phyloP scores from a whole-genome alignment of 257 asterid species.

The Nicotiana tomentosiformis region DNA sequence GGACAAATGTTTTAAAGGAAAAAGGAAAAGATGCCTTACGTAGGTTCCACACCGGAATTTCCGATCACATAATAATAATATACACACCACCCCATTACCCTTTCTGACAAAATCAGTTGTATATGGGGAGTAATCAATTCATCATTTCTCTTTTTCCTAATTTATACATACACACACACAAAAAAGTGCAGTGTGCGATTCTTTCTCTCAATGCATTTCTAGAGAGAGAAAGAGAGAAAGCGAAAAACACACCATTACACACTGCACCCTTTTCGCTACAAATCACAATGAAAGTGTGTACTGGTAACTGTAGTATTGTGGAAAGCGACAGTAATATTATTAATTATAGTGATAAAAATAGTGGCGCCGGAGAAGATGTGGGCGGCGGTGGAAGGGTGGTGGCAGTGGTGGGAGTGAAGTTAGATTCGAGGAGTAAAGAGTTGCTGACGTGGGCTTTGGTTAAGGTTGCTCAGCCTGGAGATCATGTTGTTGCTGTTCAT shows the following conservation, averaged over 20 bases:
- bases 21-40: background rate
- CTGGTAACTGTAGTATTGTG: background rate
- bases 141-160: background rate
- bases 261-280: background rate
- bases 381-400: slow-evolving; percentile 31
- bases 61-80: background rate
- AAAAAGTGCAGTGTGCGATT: background rate
- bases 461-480: slow-evolving; percentile 76
- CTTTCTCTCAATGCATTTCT: background rate
- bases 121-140: background rate
- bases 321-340: background rate
- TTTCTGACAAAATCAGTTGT: slow-evolving; percentile 5
- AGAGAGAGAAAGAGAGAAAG: background rate
- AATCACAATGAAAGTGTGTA: slow-evolving; percentile 6
- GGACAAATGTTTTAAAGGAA: too few relatives aligned
- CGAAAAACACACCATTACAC: background rate
- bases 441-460: slow-evolving; percentile 83
- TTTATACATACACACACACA: background rate
- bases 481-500: slow-evolving; percentile 79
- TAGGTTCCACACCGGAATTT: background rate
- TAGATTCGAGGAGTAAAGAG: slow-evolving; percentile 70
- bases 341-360: background rate
- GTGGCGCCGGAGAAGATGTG: slow-evolving; percentile 17
- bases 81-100: too few relatives aligned
- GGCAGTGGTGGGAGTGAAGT: slow-evolving; percentile 78